Percentiles rank a stretch among this genome's conserved stretches.
Conservation (phyloP, 768 basidiomycete genomes). For the Tephrocybe sp. region DNA sequence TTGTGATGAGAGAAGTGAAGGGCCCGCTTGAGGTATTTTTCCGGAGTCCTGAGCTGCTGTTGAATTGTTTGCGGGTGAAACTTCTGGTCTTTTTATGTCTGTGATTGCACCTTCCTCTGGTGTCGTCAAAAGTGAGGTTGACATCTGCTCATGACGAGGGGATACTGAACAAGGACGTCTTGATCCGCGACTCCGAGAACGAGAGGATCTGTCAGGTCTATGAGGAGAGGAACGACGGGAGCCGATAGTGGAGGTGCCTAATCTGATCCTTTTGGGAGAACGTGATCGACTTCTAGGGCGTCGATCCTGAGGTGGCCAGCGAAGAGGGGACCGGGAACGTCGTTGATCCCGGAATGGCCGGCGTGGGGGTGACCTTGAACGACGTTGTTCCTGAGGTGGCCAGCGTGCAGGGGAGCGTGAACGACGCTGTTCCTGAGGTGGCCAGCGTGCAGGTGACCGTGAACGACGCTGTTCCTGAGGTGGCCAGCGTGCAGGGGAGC, state of each 20-base stretch:
- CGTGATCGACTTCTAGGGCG: constrained; percentile 25
- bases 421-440: constrained; percentile 13
- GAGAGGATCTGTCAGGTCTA: constrained; percentile 8
- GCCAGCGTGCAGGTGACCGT: neutral
- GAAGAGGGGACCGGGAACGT: neutral
- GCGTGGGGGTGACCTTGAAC: constrained; percentile 24
- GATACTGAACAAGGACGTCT: constrained; percentile 11
- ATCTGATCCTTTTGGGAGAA: constrained; percentile 22
- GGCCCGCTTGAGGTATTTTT: neutral
- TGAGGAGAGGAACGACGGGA: constrained; percentile 20
- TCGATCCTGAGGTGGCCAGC: constrained; percentile 11
- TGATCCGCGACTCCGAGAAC: constrained; percentile 13
- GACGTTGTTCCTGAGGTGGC: constrained; percentile 10
- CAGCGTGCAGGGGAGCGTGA: constrained; percentile 23
- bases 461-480: constrained; percentile 16
- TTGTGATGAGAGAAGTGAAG: no score
- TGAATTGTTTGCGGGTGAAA: neutral
- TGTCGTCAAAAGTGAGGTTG: neutral
- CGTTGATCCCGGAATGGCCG: constrained; percentile 14
- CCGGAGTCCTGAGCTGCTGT: neutral
- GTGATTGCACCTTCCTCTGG: neutral
- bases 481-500: constrained; percentile 20
- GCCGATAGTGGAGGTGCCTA: constrained; percentile 27
- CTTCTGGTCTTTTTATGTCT: neutral
- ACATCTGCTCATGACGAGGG: constrained; percentile 10